These are phyloP conservation scores for Buxus sempervirens DNA, from an alignment of 164 flowering plant genomes.

Conservation along the genomic window DNA sequence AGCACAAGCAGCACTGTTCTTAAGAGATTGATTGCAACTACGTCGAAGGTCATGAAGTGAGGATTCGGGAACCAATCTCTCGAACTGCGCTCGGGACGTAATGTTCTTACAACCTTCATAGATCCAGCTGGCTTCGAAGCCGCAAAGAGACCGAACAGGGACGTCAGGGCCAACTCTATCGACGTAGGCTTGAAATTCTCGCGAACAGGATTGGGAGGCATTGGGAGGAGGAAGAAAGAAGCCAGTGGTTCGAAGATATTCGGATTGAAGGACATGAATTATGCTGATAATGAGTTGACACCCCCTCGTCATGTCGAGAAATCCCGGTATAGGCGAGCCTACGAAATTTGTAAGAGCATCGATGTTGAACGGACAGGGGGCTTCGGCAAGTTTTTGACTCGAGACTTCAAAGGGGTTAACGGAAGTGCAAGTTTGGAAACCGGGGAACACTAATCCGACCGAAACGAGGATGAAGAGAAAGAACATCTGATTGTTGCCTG, in stretches of 20 bases:
- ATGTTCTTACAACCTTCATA: slow-evolving; percentile 51
- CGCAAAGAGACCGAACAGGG: slow-evolving; percentile 40
- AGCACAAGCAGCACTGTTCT: slow-evolving; percentile 37
- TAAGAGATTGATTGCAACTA: slow-evolving; percentile 9
- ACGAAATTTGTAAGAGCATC: not conserved
- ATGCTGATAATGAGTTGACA: not conserved
- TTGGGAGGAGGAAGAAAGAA: slow-evolving; percentile 43
- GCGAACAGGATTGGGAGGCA: slow-evolving; percentile 48
- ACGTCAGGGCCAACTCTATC: slow-evolving; percentile 20
- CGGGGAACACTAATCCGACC: not conserved
- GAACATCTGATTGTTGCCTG: too few relatives aligned
- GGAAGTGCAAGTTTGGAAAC: too few relatives aligned
- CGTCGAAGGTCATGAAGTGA: slow-evolving; percentile 23
- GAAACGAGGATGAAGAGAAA: not conserved
- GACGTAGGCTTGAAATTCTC: slow-evolving; percentile 24
- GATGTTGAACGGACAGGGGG: not conserved
- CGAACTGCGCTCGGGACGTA: slow-evolving; percentile 42
- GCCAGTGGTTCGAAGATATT: slow-evolving; percentile 15
- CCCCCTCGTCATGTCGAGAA: not conserved
- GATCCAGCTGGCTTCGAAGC: slow-evolving; percentile 43
- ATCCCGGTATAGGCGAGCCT: not conserved
- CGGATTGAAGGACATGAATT: not conserved
- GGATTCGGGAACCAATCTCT: slow-evolving; percentile 19
- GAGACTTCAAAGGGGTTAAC: not conserved
- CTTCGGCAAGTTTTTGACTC: not conserved